These are phyloP conservation scores for Fusarium newnesense DNA, from an alignment of 2,329 filamentous ascomycete species.

Conservation along the genomic window DNA sequence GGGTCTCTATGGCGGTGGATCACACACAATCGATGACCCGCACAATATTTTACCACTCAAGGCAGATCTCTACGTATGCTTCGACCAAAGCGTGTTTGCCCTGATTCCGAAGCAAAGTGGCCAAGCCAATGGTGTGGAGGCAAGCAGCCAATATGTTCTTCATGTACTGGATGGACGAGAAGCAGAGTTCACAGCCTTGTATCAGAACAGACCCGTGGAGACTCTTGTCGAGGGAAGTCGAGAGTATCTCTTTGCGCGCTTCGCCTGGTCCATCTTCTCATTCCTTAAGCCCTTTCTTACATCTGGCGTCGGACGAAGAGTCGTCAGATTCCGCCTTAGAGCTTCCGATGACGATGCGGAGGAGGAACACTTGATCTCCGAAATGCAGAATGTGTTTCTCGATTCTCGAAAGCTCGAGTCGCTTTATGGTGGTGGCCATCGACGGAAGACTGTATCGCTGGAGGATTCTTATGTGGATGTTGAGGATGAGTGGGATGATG, in stretches of 20 bases:
- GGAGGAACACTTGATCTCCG: conserved; percentile 12
- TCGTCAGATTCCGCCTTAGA: conserved; percentile 12
- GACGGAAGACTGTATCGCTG: not conserved
- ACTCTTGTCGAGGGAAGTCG: conserved; percentile 18
- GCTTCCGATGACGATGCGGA: conserved; percentile 11
- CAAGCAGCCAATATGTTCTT: conserved; percentile 12
- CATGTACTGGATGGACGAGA: conserved; percentile 20
- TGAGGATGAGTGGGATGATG: conserved; percentile 36
- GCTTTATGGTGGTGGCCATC: conserved; percentile 14
- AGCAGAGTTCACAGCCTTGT: conserved; percentile 29
- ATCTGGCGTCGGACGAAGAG: conserved; percentile 20
- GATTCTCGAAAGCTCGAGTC: conserved; percentile 23
- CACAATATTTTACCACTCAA: conserved; percentile 33
- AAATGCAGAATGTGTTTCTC: conserved; percentile 32
- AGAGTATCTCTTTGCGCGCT: conserved; percentile 23
- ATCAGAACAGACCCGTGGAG: conserved; percentile 21
- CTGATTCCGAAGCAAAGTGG: conserved; percentile 17
- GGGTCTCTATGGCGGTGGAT: conserved; percentile 31
- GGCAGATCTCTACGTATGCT: conserved; percentile 34
- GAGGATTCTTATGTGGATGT: conserved; percentile 33
- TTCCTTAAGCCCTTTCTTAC: conserved; percentile 26
- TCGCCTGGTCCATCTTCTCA: conserved; percentile 29
- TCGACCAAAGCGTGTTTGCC: conserved; percentile 31
- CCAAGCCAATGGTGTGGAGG: not conserved
- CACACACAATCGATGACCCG: conserved; percentile 27